Conservation (phyloP, 306 rosid genomes). For the Dicorynia guianensis region DNA sequence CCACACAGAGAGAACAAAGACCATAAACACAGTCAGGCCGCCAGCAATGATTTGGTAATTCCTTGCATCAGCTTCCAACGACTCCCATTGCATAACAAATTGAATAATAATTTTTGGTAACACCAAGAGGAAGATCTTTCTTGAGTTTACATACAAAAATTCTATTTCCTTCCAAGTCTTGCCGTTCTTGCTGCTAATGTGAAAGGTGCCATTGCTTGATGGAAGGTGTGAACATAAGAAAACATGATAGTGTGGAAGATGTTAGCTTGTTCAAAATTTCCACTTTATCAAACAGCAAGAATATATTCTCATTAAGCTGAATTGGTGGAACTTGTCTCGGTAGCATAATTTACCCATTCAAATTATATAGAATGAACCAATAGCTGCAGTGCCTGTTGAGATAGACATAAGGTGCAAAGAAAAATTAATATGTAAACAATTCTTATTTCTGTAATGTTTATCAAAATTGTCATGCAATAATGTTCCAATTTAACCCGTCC, state of each 20-base stretch:
- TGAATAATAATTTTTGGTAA: background rate
- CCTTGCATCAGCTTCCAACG: constrained; percentile 24
- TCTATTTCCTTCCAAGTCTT: background rate
- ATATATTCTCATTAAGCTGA: background rate
- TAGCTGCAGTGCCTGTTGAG: background rate
- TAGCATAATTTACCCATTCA: too few species aligned
- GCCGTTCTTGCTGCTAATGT: background rate
- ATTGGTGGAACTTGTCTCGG: background rate
- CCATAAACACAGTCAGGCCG: background rate
- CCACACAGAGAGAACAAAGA: background rate
- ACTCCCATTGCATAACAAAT: background rate
- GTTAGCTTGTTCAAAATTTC: background rate
- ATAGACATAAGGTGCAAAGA: background rate
- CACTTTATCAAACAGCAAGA: background rate
- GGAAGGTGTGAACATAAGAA: constrained; percentile 1
- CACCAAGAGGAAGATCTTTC: background rate
- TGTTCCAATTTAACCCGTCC: too few species aligned
- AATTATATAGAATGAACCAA: background rate
- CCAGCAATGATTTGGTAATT: constrained; percentile 3
- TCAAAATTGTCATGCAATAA: too few species aligned
- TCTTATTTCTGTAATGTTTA: too few species aligned
- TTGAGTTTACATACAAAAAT: background rate
- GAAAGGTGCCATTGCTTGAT: background rate
- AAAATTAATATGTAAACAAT: too few species aligned
- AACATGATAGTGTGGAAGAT: background rate